phyloP scores from a whole-genome alignment of 768 basidiomycete species.

The Rubroboletus pulcherrimus region DNA sequence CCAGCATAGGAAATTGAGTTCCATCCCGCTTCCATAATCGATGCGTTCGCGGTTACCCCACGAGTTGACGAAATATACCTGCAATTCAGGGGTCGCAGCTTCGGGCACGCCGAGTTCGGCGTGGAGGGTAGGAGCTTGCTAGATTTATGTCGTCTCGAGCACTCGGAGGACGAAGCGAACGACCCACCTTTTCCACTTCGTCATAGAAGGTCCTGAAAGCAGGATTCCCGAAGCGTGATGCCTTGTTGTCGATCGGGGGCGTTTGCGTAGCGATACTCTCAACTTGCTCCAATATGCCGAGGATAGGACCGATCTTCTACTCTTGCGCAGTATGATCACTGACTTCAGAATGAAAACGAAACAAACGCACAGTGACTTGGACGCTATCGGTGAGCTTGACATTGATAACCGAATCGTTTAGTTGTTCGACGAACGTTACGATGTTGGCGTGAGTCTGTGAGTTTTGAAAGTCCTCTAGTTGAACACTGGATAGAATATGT shows the following conservation, averaged over 20 bases:
- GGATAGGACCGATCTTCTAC: conserved; percentile 61
- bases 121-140: conserved; percentile 61
- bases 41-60: conserved; percentile 93
- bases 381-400: conserved; percentile 71
- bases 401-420: conserved; percentile 75
- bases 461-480: conserved; percentile 77
- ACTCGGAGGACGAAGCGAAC: neutral
- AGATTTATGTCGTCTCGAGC: neutral
- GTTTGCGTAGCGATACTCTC: conserved; percentile 62
- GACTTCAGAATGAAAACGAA: neutral
- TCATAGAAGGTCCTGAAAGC: conserved; percentile 94
- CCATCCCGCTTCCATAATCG: conserved; percentile 99
- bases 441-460: conserved; percentile 69
- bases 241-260: conserved; percentile 85
- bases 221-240: conserved; percentile 95
- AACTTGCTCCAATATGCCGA: conserved; percentile 63
- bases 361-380: conserved; percentile 53
- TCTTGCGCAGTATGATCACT: conserved; percentile 8
- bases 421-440: conserved; percentile 61
- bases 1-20: conserved; percentile 96
- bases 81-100: conserved; percentile 64
- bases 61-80: conserved; percentile 75
- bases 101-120: conserved; percentile 53
- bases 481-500: conserved; percentile 68
- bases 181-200: conserved; percentile 60